Percentiles rank a stretch among this genome's conserved stretches.
Evolutionary conservation across 106 monocot species (phyloP).

Genomic region (Acorus gramineus): DNA sequence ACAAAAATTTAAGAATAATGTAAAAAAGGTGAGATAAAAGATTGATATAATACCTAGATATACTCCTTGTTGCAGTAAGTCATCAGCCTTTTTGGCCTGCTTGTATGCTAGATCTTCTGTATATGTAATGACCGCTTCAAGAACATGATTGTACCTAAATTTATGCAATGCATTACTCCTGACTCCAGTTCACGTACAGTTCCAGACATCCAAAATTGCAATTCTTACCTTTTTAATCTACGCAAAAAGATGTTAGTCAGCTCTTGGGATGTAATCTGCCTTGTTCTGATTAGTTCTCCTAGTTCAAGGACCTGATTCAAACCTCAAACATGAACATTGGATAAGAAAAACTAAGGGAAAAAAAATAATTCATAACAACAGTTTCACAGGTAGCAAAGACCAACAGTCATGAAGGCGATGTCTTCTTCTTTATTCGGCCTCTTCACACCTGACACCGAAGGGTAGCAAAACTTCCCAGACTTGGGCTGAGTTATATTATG

Average conservation of each 20-base stretch:
- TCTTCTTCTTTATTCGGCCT: constrained; percentile 64
- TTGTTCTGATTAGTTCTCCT: constrained; percentile 69
- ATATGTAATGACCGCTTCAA: constrained; percentile 68
- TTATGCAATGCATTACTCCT: not conserved
- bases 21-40: not conserved
- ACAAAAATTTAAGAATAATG: not conserved
- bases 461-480: constrained; percentile 49
- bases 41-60: constrained; percentile 46
- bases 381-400: not conserved
- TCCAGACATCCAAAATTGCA: not conserved
- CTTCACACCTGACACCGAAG: constrained; percentile 22
- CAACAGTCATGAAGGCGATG: constrained; percentile 85
- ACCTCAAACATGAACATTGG: not conserved
- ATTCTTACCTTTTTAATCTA: constrained; percentile 65
- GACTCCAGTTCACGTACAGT: not conserved
- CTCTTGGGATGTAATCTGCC: constrained; percentile 67
- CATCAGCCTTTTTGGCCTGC: constrained; percentile 80
- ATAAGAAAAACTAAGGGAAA: not conserved
- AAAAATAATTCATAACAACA: not conserved
- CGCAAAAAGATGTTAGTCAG: constrained; percentile 62
- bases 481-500: constrained; percentile 14
- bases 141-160: constrained; percentile 59
- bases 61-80: constrained; percentile 57
- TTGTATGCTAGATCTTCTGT: constrained; percentile 70
- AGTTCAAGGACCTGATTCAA: constrained; percentile 66